Evolutionary conservation across 441 rosid species (phyloP).

Genomic region (Corymbia calophylla): DNA sequence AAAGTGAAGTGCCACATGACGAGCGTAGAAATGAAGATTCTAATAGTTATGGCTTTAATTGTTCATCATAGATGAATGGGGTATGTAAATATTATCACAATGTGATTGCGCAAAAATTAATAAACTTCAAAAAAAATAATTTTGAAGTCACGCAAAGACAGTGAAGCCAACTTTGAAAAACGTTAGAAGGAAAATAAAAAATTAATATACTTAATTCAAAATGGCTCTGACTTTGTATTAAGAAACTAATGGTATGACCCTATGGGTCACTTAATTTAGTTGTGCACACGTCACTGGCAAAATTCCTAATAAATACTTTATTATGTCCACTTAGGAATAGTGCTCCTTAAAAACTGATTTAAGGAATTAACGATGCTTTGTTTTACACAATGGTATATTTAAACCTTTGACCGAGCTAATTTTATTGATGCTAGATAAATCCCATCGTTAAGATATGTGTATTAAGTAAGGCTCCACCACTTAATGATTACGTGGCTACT

Average conservation of each 20-base stretch:
- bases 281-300: background rate
- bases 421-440: background rate
- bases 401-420: background rate
- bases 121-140: too few relatives aligned
- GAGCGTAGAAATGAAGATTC: background rate
- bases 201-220: too few relatives aligned
- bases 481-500: background rate
- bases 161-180: too few relatives aligned
- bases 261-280: too few relatives aligned
- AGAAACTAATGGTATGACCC: background rate
- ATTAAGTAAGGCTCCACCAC: background rate
- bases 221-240: background rate
- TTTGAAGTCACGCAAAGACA: background rate
- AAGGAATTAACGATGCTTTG: background rate
- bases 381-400: background rate
- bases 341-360: background rate
- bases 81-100: background rate
- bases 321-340: background rate
- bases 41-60: background rate
- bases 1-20: background rate
- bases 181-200: too few relatives aligned
- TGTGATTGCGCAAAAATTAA: too few relatives aligned
- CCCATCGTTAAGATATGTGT: background rate
- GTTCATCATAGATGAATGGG: background rate
- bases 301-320: background rate